Conservation (phyloP, 202 grass and related monocot genomes). For the Setaria viridis region DNA sequence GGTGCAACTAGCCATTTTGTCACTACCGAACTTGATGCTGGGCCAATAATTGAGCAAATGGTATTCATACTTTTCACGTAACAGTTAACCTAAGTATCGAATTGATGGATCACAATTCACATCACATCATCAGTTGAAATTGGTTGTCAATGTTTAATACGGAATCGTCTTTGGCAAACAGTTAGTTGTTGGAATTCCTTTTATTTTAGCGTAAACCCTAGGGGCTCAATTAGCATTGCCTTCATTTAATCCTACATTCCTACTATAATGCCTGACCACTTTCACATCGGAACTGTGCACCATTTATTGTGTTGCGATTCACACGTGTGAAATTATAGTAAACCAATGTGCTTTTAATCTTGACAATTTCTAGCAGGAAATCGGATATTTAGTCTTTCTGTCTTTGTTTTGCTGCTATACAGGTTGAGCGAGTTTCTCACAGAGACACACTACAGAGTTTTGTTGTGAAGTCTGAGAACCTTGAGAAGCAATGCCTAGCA, state of each 20-base stretch:
- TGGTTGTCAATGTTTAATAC: background rate
- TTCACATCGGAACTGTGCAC: background rate
- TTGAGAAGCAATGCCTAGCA: constrained; percentile 89
- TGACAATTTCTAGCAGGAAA: background rate
- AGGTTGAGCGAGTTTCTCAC: constrained; percentile 95
- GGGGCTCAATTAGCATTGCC: background rate
- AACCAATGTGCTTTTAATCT: background rate
- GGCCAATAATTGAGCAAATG: constrained; percentile 98
- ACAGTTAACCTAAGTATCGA: background rate
- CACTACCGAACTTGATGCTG: constrained; percentile 90
- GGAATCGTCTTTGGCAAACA: background rate
- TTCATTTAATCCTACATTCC: background rate
- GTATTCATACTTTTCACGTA: constrained; percentile 46
- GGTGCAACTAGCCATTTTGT: constrained; percentile 98
- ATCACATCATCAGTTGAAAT: background rate
- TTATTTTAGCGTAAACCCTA: background rate
- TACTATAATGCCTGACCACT: background rate
- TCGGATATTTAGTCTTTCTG: background rate
- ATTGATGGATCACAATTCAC: background rate
- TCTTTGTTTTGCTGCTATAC: constrained; percentile 16
- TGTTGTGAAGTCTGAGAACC: constrained; percentile 87
- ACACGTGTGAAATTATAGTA: background rate
- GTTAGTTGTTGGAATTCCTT: background rate
- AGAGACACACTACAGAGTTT: constrained; percentile 83
- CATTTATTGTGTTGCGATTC: constrained; percentile 1